These are phyloP conservation scores for Aspergillus steynii DNA, from an alignment of 495 filamentous ascomycete species.

Conservation along the genomic window DNA sequence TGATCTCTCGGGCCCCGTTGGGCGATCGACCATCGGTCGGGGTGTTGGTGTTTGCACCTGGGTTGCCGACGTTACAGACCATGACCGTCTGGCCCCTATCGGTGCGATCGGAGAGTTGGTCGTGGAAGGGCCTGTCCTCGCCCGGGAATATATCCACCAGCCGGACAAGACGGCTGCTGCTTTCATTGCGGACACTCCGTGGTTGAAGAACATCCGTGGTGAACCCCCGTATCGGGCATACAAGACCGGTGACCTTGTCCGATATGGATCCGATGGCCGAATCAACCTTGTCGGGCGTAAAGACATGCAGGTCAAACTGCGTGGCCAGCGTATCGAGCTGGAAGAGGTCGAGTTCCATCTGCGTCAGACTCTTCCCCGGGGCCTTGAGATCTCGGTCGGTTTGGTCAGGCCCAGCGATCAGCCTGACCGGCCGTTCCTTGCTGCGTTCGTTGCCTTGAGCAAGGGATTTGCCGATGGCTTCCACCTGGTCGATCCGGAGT, in stretches of 20 bases:
- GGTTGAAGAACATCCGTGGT: conserved; percentile 26
- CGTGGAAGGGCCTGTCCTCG: conserved; percentile 45
- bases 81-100: conserved; percentile 36
- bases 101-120: conserved; percentile 47
- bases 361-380: conserved; percentile 3
- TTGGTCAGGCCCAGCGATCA: conserved; percentile 10
- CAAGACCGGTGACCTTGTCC: conserved; percentile 33
- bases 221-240: conserved; percentile 2
- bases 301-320: conserved; percentile 46
- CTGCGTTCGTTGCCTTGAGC: conserved; percentile 16
- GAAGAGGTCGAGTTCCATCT: conserved; percentile 36
- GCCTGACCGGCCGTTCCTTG: conserved; percentile 12
- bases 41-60: conserved; percentile 26
- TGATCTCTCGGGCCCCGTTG: conserved; percentile 19
- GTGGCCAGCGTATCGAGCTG: conserved; percentile 43
- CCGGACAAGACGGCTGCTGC: conserved; percentile 28
- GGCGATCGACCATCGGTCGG: conserved; percentile 30
- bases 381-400: conserved; percentile 11
- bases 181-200: conserved; percentile 37
- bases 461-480: conserved; percentile 11
- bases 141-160: conserved; percentile 42
- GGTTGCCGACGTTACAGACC: conserved; percentile 40
- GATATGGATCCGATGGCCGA: conserved; percentile 12
- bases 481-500: conserved; percentile 13
- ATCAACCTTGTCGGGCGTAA: conserved; percentile 23